A percentile compares a stretch with the other conserved stretches of the same genome.
Evolutionary conservation across 176 grass and related monocot species (phyloP).

Genomic region (Triticum dicoccoides): DNA sequence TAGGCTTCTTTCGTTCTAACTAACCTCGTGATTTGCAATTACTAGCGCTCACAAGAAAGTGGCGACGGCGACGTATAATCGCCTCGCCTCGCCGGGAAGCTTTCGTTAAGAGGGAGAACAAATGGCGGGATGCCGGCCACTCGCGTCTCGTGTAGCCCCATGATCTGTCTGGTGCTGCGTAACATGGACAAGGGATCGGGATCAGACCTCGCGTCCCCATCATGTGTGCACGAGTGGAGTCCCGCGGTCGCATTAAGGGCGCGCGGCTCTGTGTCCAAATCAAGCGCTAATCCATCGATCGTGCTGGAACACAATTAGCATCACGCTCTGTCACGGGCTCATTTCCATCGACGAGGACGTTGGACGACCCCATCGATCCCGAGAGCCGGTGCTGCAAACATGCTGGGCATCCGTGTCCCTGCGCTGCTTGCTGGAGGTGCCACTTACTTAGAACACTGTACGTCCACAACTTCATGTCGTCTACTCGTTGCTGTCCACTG

Average conservation of each 20-base stretch:
- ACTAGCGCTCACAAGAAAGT: too few relatives aligned
- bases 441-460: background rate
- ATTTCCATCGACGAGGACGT: background rate
- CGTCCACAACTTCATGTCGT: background rate
- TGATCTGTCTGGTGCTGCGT: background rate
- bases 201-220: constrained; percentile 19
- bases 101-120: background rate
- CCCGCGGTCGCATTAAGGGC: background rate
- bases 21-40: too few relatives aligned
- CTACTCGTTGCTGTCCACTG: background rate
- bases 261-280: background rate
- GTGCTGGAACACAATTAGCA: background rate
- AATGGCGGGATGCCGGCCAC: background rate
- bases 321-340: background rate
- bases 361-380: background rate
- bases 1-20: too few relatives aligned
- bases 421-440: background rate
- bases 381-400: background rate
- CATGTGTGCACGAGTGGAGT: constrained; percentile 31
- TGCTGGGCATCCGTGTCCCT: background rate
- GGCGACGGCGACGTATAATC: background rate
- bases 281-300: background rate
- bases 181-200: constrained; percentile 19
- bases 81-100: background rate
- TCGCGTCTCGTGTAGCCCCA: constrained; percentile 1